A percentile compares a stretch with the other conserved stretches of the same genome.
Conservation (phyloP, 441 rosid genomes). For the Arabidopsis lyrata region DNA sequence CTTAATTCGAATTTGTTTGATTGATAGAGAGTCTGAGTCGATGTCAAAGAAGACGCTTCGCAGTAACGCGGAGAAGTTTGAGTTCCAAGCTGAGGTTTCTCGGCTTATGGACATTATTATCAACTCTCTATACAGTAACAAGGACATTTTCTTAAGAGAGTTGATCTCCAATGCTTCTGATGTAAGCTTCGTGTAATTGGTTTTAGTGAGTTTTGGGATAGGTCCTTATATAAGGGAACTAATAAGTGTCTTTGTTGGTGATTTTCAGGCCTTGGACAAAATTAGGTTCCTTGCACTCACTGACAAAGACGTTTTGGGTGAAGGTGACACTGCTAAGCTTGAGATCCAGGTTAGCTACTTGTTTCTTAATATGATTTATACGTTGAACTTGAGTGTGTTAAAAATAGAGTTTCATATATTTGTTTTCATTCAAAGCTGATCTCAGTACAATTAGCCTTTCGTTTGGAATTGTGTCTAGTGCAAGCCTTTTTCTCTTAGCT, state of each 20-base stretch:
- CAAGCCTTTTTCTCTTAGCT: not conserved
- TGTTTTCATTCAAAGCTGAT: not conserved
- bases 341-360: constrained; percentile 79
- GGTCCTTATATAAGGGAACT: not conserved
- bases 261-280: constrained; percentile 86
- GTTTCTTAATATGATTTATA: not conserved
- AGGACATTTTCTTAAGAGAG: constrained; percentile 95
- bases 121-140: constrained; percentile 97
- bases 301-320: constrained; percentile 90
- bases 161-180: constrained; percentile 98
- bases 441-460: not conserved
- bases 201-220: not conserved
- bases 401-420: not conserved
- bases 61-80: constrained; percentile 83
- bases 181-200: constrained; percentile 51
- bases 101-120: constrained; percentile 95
- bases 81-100: constrained; percentile 97
- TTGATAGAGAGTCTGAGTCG: constrained; percentile 87
- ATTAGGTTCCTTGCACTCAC: constrained; percentile 93
- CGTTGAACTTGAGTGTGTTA: not conserved
- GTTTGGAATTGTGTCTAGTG: constrained; percentile 3
- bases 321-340: constrained; percentile 92
- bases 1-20: constrained; percentile 17
- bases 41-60: constrained; percentile 89
- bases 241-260: constrained; percentile 1